phyloP scores from a whole-genome alignment of 148 eudicot species.

The Pouteria glomerata region DNA sequence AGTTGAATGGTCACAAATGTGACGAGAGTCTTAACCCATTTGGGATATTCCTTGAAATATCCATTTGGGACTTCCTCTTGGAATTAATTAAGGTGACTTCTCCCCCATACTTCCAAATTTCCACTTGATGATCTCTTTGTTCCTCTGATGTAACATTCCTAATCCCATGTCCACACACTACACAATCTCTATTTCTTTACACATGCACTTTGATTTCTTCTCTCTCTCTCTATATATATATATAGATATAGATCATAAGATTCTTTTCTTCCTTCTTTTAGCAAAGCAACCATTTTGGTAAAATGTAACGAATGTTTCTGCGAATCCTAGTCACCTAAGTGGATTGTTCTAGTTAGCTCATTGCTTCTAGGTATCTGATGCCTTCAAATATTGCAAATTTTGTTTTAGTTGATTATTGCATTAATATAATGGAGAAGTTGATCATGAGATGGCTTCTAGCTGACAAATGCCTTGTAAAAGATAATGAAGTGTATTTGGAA shows the following conservation, averaged over 20 bases:
- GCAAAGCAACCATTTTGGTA: conserved; percentile 7
- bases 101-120: not conserved
- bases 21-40: not conserved
- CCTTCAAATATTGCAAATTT: not conserved
- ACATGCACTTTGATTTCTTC: not conserved
- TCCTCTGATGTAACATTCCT: conserved; percentile 13
- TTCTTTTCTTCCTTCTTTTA: conserved; percentile 5
- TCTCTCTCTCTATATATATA: no score
- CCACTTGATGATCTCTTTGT: not conserved
- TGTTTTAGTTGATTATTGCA: no score
- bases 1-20: not conserved
- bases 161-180: conserved; percentile 8
- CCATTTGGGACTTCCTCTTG: conserved; percentile 3
- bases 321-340: conserved; percentile 7
- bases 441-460: no score
- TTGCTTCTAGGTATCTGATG: not conserved
- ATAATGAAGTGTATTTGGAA: no score
- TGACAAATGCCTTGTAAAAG: no score
- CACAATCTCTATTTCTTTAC: not conserved
- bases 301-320: not conserved
- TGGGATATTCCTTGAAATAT: conserved; percentile 18
- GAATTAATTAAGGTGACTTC: not conserved
- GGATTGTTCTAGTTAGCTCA: not conserved
- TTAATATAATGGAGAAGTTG: no score
- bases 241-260: no score